These are phyloP conservation scores for Selaginella tamariscina DNA, from an alignment of 75 land plant species.

Conservation along the genomic window DNA sequence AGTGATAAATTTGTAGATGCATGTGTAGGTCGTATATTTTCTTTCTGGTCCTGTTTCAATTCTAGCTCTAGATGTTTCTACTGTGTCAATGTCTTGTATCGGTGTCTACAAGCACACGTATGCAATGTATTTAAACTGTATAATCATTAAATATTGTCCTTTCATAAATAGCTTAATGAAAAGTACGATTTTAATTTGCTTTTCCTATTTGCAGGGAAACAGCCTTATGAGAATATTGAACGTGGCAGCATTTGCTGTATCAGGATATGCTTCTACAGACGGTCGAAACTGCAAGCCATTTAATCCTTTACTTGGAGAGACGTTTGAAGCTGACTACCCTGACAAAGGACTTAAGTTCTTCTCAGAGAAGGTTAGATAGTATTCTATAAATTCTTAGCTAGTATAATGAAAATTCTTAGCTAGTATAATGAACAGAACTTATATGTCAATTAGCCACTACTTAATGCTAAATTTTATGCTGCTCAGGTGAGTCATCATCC, in stretches of 20 bases:
- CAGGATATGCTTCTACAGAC: constrained; percentile 98
- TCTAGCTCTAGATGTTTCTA: too few relatives aligned
- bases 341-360: neutral
- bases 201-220: constrained; percentile 3
- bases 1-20: too few relatives aligned
- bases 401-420: neutral
- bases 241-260: constrained; percentile 96
- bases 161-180: too few relatives aligned
- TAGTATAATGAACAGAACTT: neutral
- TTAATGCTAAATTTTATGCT: neutral
- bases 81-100: too few relatives aligned
- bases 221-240: constrained; percentile 32
- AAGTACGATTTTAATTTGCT: neutral
- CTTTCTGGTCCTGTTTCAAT: too few relatives aligned
- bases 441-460: neutral
- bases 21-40: too few relatives aligned
- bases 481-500: constrained; percentile 11
- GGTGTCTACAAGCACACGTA: too few relatives aligned
- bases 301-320: constrained; percentile 10
- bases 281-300: neutral
- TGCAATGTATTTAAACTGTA: too few relatives aligned
- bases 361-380: constrained; percentile 3
- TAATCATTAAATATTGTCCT: too few relatives aligned
- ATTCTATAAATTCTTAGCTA: neutral
- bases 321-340: constrained; percentile 10